phyloP scores from a whole-genome alignment of 2,329 filamentous ascomycete genomes.

The Sporothrix protearum region DNA sequence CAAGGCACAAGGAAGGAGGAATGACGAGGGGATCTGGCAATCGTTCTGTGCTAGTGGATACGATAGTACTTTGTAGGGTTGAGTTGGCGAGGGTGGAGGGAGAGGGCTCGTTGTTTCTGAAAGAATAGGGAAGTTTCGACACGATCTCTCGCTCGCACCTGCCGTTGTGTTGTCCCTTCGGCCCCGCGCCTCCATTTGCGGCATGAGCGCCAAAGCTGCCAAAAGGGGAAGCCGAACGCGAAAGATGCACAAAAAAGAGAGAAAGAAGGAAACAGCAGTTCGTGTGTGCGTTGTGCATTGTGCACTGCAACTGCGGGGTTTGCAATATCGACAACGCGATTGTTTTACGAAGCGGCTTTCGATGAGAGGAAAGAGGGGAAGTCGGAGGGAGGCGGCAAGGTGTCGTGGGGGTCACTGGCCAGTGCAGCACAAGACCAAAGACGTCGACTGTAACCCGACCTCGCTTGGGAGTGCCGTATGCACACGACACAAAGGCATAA shows the following conservation, averaged over 20 bases:
- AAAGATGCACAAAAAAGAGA: background rate
- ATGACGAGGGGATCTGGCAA: background rate
- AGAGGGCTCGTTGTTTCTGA: background rate
- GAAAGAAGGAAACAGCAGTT: background rate
- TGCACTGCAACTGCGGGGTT: conserved; percentile 15
- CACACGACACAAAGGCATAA: background rate
- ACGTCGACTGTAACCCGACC: background rate
- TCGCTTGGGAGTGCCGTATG: background rate
- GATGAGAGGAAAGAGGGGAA: background rate
- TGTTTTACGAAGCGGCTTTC: conserved; percentile 2
- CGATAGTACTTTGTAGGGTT: background rate
- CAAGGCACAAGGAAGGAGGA: background rate
- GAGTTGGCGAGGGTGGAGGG: background rate
- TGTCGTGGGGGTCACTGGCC: conserved; percentile 13
- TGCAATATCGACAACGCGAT: conserved; percentile 6
- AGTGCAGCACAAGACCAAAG: background rate
- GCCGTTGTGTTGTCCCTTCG: background rate
- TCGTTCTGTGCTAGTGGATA: background rate
- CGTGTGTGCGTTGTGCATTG: background rate
- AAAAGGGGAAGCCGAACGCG: conserved; percentile 14
- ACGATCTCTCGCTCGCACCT: background rate
- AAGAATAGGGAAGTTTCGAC: background rate
- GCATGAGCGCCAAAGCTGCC: conserved; percentile 18
- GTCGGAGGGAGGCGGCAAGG: too few relatives aligned
- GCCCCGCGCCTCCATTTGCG: background rate